These are phyloP conservation scores for Smittium culicis DNA, from an alignment of 371 early-diverging fungal species.

Conservation along the genomic window DNA sequence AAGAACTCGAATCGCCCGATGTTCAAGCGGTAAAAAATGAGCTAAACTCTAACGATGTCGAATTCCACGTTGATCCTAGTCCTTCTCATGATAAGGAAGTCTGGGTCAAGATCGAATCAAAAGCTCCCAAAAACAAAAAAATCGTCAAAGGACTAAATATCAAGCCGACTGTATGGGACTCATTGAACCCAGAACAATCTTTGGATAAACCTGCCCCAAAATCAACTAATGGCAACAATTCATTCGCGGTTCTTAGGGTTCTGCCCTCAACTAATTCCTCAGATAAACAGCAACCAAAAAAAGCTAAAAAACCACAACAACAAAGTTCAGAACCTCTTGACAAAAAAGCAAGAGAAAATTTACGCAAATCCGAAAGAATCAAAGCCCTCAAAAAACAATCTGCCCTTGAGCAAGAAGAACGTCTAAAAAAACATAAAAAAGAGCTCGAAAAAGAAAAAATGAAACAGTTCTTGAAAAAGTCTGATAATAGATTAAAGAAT, in stretches of 20 bases:
- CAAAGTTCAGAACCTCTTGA: neutral
- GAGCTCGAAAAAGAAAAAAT: neutral
- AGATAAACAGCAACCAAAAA: neutral
- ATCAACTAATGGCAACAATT: neutral
- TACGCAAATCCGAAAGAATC: neutral
- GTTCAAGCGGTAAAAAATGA: too few species aligned
- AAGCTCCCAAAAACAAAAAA: neutral
- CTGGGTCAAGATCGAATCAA: neutral
- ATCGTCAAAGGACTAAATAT: neutral
- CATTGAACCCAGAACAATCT: neutral
- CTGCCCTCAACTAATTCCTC: neutral
- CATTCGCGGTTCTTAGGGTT: neutral
- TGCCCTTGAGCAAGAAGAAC: neutral
- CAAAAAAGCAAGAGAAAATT: conserved; percentile 4
- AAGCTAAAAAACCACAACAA: neutral
- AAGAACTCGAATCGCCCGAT: too few species aligned
- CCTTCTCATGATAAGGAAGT: neutral
- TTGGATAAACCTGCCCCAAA: neutral
- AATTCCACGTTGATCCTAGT: neutral
- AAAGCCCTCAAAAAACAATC: neutral
- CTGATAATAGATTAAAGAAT: neutral
- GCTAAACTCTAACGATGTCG: too few species aligned
- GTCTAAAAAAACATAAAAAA: neutral
- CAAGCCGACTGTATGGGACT: neutral
- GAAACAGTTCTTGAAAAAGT: neutral